Base-by-base conservation (phyloP, 2,329 filamentous ascomycete species). In the Pseudocercospora pini-densiflorae region DNA sequence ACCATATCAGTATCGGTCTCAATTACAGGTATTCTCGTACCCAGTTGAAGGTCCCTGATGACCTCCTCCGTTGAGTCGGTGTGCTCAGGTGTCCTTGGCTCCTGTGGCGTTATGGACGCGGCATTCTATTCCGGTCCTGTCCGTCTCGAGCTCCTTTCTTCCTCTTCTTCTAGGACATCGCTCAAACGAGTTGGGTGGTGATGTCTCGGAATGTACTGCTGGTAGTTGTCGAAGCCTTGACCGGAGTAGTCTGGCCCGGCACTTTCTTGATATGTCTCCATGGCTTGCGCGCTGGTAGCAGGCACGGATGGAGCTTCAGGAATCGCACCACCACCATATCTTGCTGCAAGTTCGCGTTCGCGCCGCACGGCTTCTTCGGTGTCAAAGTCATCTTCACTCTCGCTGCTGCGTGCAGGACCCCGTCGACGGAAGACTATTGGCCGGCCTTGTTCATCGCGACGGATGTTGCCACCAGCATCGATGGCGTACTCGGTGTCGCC, bases 121-220 rank as follows among this genome's bases (percentile, higher is more conserved):
- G 55, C n/a, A 43, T 58, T 43, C 55, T 58, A 58, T 24, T 58
- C 55, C 31, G 55, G 61, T 47, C 68, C 71, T 49, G 76, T 79
- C 29, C 75, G 72, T 31, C 77, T 65, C 64, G 72, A 75, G 64
- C 77, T 77, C 58, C 76, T 70, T 69, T 77, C 75, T 79, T 96
- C 92, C 71, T 95, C 92, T 70, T 96, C 90, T 75, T 93, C 93
- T 75, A 95, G 85, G 29, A 97, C 93, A 79, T 97, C 93, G 77
- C 93, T 97, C 69, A 97, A 82, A 64, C 94, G 84, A 8, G 93
- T 97, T 0, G 93, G 93, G 79, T 97, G 93, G 72, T 95, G 92
- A 78, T 97, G 93, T 63, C 83, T 78, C 5, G 69, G 68, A 89
- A 67, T 68, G 54, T 68, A 69, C 61, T 66, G 60, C 65, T 71